Percentiles rank a stretch among this genome's conserved stretches.
Evolutionary conservation across 2,329 filamentous ascomycete genomes (phyloP).

Genomic region (Fusarium pseudocircinatum): DNA sequence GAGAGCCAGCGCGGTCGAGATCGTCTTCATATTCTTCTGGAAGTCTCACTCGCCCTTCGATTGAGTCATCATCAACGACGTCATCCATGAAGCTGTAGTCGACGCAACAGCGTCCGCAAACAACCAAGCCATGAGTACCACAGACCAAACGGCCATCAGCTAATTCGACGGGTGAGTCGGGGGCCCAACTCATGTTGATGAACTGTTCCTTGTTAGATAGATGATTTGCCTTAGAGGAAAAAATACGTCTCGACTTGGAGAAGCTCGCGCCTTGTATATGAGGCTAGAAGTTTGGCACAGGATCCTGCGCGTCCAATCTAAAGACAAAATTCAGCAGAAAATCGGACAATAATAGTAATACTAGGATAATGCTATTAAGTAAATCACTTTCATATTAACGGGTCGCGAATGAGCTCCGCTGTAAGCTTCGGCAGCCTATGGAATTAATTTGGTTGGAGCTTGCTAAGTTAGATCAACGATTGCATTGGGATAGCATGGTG

Average conservation of each 20-base stretch:
- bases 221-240: neutral
- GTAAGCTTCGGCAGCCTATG: fast-evolving
- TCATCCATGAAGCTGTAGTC: constrained; percentile 51
- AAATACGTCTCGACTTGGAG: no score
- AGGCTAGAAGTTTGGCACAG: neutral
- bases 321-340: no score
- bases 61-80: constrained; percentile 13
- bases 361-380: fast-evolving
- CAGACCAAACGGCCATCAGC: constrained; percentile 51
- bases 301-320: fast-evolving
- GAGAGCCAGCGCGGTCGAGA: neutral
- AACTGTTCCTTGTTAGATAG: neutral
- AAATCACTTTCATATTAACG: fast-evolving
- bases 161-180: constrained; percentile 35
- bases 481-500: neutral
- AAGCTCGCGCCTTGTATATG: neutral
- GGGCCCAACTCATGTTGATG: neutral
- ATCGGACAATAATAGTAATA: fast-evolving
- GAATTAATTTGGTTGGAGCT: no score
- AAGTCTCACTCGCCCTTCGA: neutral
- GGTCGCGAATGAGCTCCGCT: neutral
- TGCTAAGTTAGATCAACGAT: neutral
- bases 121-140: constrained; percentile 45
- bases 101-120: constrained; percentile 46
- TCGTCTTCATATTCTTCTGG: neutral